Evolutionary conservation across 106 monocot species (phyloP), one percentile per base, ranked within the genome.

Genomic region (Chionographis japonica): DNA sequence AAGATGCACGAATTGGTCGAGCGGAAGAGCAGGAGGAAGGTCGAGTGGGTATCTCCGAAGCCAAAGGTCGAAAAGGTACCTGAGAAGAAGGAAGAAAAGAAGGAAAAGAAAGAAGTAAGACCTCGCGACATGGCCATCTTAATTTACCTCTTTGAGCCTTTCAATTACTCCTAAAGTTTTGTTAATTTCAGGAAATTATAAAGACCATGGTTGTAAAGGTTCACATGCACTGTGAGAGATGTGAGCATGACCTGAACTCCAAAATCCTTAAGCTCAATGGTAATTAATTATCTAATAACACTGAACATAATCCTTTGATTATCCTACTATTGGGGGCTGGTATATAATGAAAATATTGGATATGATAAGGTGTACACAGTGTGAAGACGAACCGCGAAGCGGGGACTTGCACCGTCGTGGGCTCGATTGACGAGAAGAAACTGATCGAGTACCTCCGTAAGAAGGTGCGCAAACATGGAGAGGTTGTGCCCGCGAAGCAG

Each of bases 181-280:
- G 9, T 10, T 72, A 39, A 63, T 74, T 16, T 16, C 79, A 91
- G 83, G 77, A 16, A 36, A 65, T 68, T 50, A 54, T 86, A 40
- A 91, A 72, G 68, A 88, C 75, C 20, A 82, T 69, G 54, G 84
- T 73, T 5, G 65, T 95, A 40, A 88, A 86, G 77, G 79, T 91
- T 61, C 75, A 65, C 67, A 70, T 91, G 77, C 95, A 91, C 56
- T 95, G 95, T 39, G 64, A 72, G 37, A 79, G 72, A 6, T 95
- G 95, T 40, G 86, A 78, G 58, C 12, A 56, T 35, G 71, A 86
- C 36, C 36, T 95, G 46, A 83, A 82, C 70, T 72, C 51, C 55
- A 79, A 54, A 53, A 39, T 95, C 56, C 78, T 86, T 37, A 77
- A 78, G 58, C 85, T 88, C 63, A 82, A 82, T 71, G 88, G 95